These are phyloP conservation scores for Talaromyces adpressus DNA, from an alignment of 495 filamentous ascomycete species.

Conservation along the genomic window DNA sequence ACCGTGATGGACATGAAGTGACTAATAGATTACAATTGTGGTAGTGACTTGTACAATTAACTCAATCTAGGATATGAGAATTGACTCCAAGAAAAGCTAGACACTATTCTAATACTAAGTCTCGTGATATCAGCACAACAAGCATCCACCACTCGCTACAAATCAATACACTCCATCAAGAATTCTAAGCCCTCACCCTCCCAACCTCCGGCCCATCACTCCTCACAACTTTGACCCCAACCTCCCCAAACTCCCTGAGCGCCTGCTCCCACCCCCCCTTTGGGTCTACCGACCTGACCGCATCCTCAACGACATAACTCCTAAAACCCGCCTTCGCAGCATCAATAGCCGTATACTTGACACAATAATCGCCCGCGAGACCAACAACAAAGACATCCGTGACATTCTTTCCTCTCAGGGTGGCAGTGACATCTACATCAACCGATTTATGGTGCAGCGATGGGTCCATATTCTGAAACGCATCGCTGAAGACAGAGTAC, in stretches of 20 bases:
- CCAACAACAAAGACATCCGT: constrained; percentile 79
- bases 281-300: constrained; percentile 60
- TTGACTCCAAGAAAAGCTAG: too few relatives aligned
- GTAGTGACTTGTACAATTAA: too few relatives aligned
- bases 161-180: neutral
- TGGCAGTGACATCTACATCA: constrained; percentile 50
- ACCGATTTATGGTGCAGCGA: constrained; percentile 32
- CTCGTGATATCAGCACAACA: too few relatives aligned
- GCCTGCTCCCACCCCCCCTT: constrained; percentile 47
- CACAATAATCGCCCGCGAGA: constrained; percentile 85
- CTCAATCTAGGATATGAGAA: too few relatives aligned
- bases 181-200: constrained; percentile 22
- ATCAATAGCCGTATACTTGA: constrained; percentile 72
- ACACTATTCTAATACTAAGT: too few relatives aligned
- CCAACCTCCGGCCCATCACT: constrained; percentile 40
- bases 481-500: constrained; percentile 83
- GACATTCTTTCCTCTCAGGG: constrained; percentile 50
- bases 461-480: constrained; percentile 50
- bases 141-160: too few relatives aligned
- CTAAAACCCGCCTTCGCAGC: constrained; percentile 68
- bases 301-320: constrained; percentile 73
- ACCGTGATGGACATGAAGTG: neutral
- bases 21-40: too few relatives aligned
- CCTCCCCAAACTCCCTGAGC: constrained; percentile 46
- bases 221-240: constrained; percentile 46